Evolutionary conservation across 2,329 filamentous ascomycete species (phyloP).

Genomic region (Hypoxylon rubiginosum): DNA sequence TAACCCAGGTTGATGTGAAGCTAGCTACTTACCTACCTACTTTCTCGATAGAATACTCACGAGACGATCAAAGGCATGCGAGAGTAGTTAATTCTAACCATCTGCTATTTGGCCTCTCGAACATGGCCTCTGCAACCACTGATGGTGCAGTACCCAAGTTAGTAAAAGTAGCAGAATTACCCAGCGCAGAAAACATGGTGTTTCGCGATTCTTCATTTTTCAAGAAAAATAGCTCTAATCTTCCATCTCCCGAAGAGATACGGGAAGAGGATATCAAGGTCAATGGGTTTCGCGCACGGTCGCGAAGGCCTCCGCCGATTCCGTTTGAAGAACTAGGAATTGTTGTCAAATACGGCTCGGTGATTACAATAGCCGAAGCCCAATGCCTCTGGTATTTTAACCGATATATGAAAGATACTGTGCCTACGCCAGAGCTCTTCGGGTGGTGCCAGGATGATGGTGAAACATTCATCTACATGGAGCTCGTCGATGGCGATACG

Average conservation of each 20-base stretch:
- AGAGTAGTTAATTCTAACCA: not conserved
- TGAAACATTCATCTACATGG: constrained; percentile 41
- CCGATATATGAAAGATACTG: constrained; percentile 28
- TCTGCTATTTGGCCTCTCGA: not conserved
- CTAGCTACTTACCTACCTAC: too few relatives aligned
- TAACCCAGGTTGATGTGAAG: too few relatives aligned
- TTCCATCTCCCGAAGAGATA: constrained; percentile 25
- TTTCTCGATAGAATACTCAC: not conserved
- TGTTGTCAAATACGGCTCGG: constrained; percentile 36
- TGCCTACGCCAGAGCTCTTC: constrained; percentile 32
- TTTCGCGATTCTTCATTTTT: constrained; percentile 24
- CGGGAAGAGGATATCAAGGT: constrained; percentile 18
- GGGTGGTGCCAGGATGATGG: constrained; percentile 31
- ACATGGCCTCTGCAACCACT: constrained; percentile 1
- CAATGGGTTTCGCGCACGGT: constrained; percentile 21
- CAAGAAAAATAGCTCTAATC: not conserved
- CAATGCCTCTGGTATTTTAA: constrained; percentile 37
- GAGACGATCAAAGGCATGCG: not conserved
- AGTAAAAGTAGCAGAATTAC: constrained; percentile 14
- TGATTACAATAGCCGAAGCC: constrained; percentile 35
- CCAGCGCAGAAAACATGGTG: constrained; percentile 17
- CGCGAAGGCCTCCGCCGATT: constrained; percentile 25
- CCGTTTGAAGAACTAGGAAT: constrained; percentile 29
- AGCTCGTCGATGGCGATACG: constrained; percentile 27
- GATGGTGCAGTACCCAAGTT: constrained; percentile 1